Base-by-base conservation (phyloP, 2,329 filamentous ascomycete genomes). In the Neopestalotiopsis rosae region DNA sequence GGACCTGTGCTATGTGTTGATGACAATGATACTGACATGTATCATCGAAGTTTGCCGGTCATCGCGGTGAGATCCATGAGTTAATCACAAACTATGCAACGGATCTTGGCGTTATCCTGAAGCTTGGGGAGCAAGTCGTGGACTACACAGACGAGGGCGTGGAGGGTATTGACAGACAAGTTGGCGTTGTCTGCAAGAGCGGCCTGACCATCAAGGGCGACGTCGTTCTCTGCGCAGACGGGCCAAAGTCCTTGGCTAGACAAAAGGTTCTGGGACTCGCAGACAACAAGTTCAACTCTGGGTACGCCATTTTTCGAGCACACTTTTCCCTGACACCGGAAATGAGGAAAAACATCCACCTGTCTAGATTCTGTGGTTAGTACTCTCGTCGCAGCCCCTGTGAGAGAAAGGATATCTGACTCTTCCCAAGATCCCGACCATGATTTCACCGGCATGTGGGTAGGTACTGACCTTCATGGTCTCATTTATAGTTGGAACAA, bases 41-140 rank as follows among this genome's bases (percentile, higher is more conserved):
- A 30, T 3, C 2, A 58, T 58, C n/a, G 13, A 61, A 24, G 58
- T 61, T 61, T 20, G 58, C 28, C 2, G 58, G 86, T 1, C 86
- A 88, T 72, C 78, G 87, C 10, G 85, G 84, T 14, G 85, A 87
- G 74, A 78, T 88, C 52, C 87, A 88, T 72, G 78, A 81, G 58
- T 81, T 86, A 30, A 77, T 88, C 4, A 84, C 84, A 67, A 78
- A 84, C 12, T 83, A 87, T 73, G 86, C 85, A 0, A 78, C 83
- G 59, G 81, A 81, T 13, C 76, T 86, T 34, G 85, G 85, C 0
- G 83, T 88, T 52, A 80, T 84, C 12, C 85, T 87, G 58, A 79
- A 83, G 38, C 79, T 87, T 28, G 83, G 84, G 2, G 76, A 81
- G 17, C 76, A 81, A 24, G 83, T 87, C 1, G 79, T 79, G 67